Percentiles rank a stretch among this genome's conserved stretches.
phyloP scores from a whole-genome alignment of 2,329 filamentous ascomycete species.

The Didymosphaeria variabile region DNA sequence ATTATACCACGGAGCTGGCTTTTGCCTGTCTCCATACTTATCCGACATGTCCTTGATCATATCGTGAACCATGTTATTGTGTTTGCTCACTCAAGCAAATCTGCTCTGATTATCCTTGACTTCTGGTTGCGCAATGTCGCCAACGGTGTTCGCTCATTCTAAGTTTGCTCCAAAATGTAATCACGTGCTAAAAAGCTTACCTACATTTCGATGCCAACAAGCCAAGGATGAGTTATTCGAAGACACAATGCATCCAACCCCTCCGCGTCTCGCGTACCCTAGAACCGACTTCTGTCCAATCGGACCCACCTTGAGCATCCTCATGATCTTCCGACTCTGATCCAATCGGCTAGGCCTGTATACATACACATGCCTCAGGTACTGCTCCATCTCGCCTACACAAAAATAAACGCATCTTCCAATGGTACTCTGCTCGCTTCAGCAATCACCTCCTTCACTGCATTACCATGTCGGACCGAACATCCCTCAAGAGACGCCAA shows the following conservation, averaged over 20 bases:
- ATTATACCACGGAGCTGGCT: conserved; percentile 19
- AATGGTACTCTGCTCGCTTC: not conserved
- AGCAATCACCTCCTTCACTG: not conserved
- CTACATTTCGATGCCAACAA: not conserved
- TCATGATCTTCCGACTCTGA: not conserved
- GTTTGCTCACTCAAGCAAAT: not conserved
- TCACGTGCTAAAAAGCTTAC: not conserved
- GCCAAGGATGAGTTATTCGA: not conserved
- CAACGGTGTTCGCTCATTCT: too few species aligned
- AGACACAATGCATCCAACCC: not conserved
- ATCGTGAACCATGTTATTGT: not conserved
- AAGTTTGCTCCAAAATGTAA: not conserved
- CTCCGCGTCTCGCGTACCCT: not conserved
- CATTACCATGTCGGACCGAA: conserved; percentile 5
- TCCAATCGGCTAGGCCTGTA: not conserved
- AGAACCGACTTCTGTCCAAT: conserved; percentile 2
- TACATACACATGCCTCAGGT: not conserved
- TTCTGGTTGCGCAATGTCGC: not conserved
- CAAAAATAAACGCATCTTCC: not conserved
- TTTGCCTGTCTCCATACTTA: conserved; percentile 4
- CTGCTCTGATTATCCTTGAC: not conserved
- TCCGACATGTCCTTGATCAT: too few species aligned
- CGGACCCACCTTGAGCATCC: not conserved
- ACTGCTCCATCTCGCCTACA: not conserved
- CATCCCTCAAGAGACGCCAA: not conserved